Evolutionary conservation across 345 rosid species (phyloP).

Genomic region (Streptanthus diversifolius): DNA sequence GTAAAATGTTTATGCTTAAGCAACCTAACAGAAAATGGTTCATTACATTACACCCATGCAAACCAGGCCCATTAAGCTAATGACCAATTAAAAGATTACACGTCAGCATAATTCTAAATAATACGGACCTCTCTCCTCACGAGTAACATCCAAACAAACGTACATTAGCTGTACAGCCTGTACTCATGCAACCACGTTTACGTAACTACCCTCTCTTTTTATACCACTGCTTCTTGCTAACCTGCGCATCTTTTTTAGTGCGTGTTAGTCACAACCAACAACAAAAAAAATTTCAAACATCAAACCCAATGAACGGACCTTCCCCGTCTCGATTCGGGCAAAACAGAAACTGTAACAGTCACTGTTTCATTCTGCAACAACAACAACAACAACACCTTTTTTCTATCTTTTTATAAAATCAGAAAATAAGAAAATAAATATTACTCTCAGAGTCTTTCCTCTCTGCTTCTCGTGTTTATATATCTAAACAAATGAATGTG

Average conservation of each 20-base stretch:
- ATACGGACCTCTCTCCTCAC: conserved; percentile 30
- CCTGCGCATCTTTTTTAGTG: background rate
- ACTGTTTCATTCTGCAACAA: conserved; percentile 22
- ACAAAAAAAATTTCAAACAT: background rate
- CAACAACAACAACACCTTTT: background rate
- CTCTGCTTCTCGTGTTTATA: conserved; percentile 53
- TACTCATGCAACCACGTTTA: conserved; percentile 29
- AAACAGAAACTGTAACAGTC: conserved; percentile 39
- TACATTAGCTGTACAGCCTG: conserved; percentile 26
- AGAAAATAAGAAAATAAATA: background rate
- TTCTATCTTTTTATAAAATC: background rate
- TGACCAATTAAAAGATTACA: background rate
- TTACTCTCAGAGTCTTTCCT: background rate
- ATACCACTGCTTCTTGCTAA: background rate
- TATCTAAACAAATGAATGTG: conserved; percentile 51
- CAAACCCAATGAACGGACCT: background rate
- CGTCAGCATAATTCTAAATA: background rate
- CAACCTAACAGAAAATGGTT: background rate
- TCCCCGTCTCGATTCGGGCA: conserved; percentile 35
- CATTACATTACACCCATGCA: background rate
- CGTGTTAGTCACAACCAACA: background rate
- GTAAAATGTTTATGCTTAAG: background rate
- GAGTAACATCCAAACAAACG: conserved; percentile 27
- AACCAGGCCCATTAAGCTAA: conserved; percentile 19
- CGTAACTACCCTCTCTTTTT: background rate